These are phyloP conservation scores for Amanita fuliginea DNA, from an alignment of 768 basidiomycete species.

Conservation along the genomic window DNA sequence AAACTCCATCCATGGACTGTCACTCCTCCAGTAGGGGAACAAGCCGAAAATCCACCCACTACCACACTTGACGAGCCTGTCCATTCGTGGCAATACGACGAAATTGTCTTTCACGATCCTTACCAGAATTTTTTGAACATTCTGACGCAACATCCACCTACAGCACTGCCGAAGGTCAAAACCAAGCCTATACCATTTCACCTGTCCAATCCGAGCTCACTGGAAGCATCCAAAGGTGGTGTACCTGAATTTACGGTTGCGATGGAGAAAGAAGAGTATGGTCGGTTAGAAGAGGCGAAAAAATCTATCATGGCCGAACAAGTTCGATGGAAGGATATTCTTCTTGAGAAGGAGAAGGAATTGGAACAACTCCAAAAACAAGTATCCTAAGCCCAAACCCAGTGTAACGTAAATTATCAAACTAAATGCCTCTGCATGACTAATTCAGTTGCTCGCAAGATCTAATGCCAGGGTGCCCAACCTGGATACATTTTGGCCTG, in stretches of 20 bases:
- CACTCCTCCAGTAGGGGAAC: conserved; percentile 27
- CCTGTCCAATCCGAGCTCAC: conserved; percentile 44
- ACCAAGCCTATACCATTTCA: conserved; percentile 64
- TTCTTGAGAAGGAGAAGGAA: conserved; percentile 81
- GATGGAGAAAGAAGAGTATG: conserved; percentile 85
- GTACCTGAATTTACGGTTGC: conserved; percentile 74
- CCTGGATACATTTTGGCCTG: conserved; percentile 88
- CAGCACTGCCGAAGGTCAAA: conserved; percentile 57
- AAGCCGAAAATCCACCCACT: conserved; percentile 52
- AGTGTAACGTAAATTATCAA: not conserved
- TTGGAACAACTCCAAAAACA: conserved; percentile 57
- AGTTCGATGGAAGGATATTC: conserved; percentile 51
- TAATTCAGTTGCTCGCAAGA: too few relatives aligned
- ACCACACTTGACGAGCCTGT: conserved; percentile 69
- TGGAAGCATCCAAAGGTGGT: conserved; percentile 57
- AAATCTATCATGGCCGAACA: conserved; percentile 65
- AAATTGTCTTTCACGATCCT: conserved; percentile 93
- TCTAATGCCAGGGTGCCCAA: conserved; percentile 75
- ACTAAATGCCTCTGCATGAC: not conserved
- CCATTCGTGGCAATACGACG: conserved; percentile 98
- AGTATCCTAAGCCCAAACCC: conserved; percentile 15
- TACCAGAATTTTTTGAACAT: conserved; percentile 77
- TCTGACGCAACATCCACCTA: conserved; percentile 75
- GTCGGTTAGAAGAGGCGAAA: conserved; percentile 67
- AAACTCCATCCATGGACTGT: conserved; percentile 87